Evolutionary conservation across 1,284 basidiomycete species (phyloP), one percentile per base, ranked within the genome.

Genomic region (Rhodotorula sp.): DNA sequence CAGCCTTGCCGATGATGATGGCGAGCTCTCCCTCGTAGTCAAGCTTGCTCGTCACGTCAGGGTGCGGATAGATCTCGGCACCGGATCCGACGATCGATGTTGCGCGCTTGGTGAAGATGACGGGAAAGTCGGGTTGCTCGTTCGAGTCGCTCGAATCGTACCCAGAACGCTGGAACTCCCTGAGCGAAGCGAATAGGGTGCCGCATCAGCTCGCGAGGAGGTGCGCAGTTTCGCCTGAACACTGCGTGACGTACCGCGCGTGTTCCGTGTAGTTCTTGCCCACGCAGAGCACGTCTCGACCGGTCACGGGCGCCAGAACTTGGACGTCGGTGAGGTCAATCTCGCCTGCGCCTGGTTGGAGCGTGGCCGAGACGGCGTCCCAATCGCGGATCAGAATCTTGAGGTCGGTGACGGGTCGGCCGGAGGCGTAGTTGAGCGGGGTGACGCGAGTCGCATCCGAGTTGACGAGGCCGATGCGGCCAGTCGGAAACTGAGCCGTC

Each of bases 21-120:
- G 74, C 79, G 30, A 81, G 71, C 74, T 81, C 79, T 17, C 80
- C 80, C 62, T 80, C 80, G 69, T 80, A 80, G 65, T 80, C 80
- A 17, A 80, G 63, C 29, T 73, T 76, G 30, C 73, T 59, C 17
- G 80, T 79, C n/a, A 79, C 77, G 42, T 69, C 60, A 2, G 79
- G 78, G 68, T 80, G 80, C 26, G 79, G 75, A 64, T 79, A 79
- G 58, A 80, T 80, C 18, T 69, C 66, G n/a, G 70, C 51, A 18
- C 71, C 73, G 56, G 65, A 63, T 7, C 74, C 73, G 48, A 80
- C 68, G 60, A 80, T 80, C 4, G 79, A 80, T 2, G 79, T 75
- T 24, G 77, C 76, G 17, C 80, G 79, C 68, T 80, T 80, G 22
- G 79, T 80, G 73, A 80, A 80, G 67, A 80, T 78, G 20, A 80